phyloP scores from a whole-genome alignment of 169 alveolate species.

The Besnoitia besnoiti region DNA sequence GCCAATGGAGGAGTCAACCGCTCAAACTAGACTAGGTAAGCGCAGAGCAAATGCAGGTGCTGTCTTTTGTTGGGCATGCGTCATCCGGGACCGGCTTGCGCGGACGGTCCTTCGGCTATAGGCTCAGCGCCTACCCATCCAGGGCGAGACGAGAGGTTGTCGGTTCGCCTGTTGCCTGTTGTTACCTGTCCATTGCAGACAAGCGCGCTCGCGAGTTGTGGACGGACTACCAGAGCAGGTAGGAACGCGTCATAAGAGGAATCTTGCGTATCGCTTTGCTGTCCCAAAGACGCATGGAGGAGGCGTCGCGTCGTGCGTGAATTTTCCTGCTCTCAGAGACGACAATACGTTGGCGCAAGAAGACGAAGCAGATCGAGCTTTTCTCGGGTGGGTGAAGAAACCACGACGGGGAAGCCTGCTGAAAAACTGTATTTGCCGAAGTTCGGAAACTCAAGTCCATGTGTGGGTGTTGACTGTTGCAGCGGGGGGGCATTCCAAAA shows the following conservation, averaged over 20 bases:
- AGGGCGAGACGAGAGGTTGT: not conserved
- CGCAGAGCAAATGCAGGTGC: too few species aligned
- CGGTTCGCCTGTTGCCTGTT: not conserved
- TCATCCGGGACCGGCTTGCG: not conserved
- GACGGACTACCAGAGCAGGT: conserved; percentile 29
- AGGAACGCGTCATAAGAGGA: not conserved
- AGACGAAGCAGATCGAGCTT: conserved; percentile 28
- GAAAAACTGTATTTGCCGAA: not conserved
- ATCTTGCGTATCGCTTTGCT: not conserved
- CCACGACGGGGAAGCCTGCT: too few species aligned
- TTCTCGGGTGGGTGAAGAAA: not conserved
- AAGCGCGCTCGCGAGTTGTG: conserved; percentile 32
- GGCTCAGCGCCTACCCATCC: too few species aligned
- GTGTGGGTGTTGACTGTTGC: not conserved
- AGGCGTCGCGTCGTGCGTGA: not conserved
- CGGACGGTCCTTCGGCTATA: not conserved
- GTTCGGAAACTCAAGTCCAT: not conserved
- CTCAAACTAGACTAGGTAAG: not conserved
- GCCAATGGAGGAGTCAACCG: conserved; percentile 13
- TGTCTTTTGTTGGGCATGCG: too few species aligned
- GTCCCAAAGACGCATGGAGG: too few species aligned
- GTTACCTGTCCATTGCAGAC: conserved; percentile 13
- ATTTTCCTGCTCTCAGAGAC: not conserved
- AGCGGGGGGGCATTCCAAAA: conserved; percentile 28
- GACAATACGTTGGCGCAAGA: conserved; percentile 2